Percentiles rank a stretch among this genome's conserved stretches.
phyloP scores from a whole-genome alignment of 306 rosid species.

The Quercus dentata region DNA sequence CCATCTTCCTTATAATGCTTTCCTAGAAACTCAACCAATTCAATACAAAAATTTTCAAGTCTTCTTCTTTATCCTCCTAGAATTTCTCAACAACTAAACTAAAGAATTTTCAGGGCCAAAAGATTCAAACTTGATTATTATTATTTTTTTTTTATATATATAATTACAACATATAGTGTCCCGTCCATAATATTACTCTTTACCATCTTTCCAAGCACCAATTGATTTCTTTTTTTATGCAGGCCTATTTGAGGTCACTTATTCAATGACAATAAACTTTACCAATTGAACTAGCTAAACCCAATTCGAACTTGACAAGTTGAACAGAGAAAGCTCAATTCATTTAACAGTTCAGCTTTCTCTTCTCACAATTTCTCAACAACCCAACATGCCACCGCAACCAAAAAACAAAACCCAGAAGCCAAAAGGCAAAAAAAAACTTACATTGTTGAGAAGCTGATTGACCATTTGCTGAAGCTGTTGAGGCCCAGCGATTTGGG shows the following conservation, averaged over 20 bases:
- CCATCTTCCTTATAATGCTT: not conserved
- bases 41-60: not conserved
- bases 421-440: not conserved
- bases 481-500: slow-evolving; percentile 64
- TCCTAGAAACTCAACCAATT: not conserved
- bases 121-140: not conserved
- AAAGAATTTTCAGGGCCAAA: not conserved
- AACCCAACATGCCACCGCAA: not conserved
- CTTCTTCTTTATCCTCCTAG: not conserved
- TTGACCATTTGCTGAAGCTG: slow-evolving; percentile 84
- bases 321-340: not conserved
- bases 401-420: not conserved
- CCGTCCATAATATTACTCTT: no score
- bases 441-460: slow-evolving; percentile 64
- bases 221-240: no score
- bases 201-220: no score
- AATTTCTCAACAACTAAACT: not conserved
- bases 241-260: no score
- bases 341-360: not conserved
- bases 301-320: not conserved
- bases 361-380: not conserved
- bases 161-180: no score
- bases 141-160: no score
- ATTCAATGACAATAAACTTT: no score
- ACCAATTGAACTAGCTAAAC: no score